Evolutionary conservation across 2,329 filamentous ascomycete genomes (phyloP), one percentile per base, ranked within the genome.

Genomic region (Talaromyces sp.): DNA sequence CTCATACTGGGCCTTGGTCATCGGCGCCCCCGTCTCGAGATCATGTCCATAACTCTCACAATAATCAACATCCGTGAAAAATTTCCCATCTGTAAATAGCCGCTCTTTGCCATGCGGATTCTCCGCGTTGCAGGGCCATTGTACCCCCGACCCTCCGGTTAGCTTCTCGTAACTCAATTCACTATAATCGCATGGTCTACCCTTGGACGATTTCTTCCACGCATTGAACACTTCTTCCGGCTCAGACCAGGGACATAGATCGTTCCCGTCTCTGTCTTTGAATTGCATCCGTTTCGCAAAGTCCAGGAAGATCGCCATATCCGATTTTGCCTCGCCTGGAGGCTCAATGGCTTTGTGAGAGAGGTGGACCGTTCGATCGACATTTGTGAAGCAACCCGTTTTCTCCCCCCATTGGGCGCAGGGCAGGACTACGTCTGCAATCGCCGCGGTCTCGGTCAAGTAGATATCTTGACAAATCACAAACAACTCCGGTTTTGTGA

Each of bases 301-400:
- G 50, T 76, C 73, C 5, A 76, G 60, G 59, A 73, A 76, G 57
- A 77, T 77, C 5, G 75, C 69, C 33, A 77, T 64, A 60, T 77
- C 75, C 0, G 73, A 58, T 55, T 66, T 72, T 16, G 73, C 71
- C 63, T 77, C 75, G 2, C 75, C 75, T 0, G 75, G 75, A 1
- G 75, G 75, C 1, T 77, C 73, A 4, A 76, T 72, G 2, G 75
- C 75, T 59, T 77, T 76, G 44, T 72, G 67, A 0, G 73, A 74
- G 31, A 77, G 65, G 65, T 77, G 75, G 50, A 76, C 72, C 2
- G 75, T 77, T 12, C 75, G 70, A 64, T 77, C 75, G 11, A 68
- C 75, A 58, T 77, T 77, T 14, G 75, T 77, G 64, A 77, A 77
- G 62, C 70, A 73, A 0, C 75, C 75, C 5, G 75, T 77, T 63